A percentile compares a stretch with the other conserved stretches of the same genome.
Evolutionary conservation across 805 yeast species (phyloP).

Genomic region (Jamesozyma piceae): DNA sequence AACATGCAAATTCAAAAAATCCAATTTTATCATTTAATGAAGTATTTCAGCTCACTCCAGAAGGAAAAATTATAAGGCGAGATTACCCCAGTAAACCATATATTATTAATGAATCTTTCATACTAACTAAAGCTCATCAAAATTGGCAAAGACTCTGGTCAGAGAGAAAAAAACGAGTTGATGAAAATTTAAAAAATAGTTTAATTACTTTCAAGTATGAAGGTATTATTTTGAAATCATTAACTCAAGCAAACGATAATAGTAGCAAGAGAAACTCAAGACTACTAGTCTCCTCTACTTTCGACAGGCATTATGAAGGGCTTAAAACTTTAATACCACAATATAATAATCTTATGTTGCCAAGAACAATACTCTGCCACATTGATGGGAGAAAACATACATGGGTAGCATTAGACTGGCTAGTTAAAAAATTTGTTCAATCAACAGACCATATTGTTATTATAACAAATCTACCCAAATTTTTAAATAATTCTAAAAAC

Average conservation of each 20-base stretch:
- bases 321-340: slow-evolving; percentile 11
- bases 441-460: slow-evolving; percentile 56
- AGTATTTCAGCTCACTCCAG: slow-evolving; percentile 15
- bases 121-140: slow-evolving; percentile 16
- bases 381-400: slow-evolving; percentile 64
- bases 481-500: slow-evolving; percentile 1
- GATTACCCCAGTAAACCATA: slow-evolving; percentile 28
- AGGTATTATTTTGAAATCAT: neutral
- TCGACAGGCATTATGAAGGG: no score
- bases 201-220: neutral
- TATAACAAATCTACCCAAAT: slow-evolving; percentile 34
- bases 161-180: slow-evolving; percentile 7
- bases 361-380: slow-evolving; percentile 51
- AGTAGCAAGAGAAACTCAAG: slow-evolving; percentile 4
- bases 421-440: slow-evolving; percentile 37
- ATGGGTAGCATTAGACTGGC: slow-evolving; percentile 75
- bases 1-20: neutral
- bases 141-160: slow-evolving; percentile 18
- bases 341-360: slow-evolving; percentile 15
- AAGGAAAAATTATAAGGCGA: slow-evolving; percentile 23
- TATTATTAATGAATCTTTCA: slow-evolving; percentile 21
- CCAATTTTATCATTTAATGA: neutral
- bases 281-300: no score
- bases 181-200: slow-evolving; percentile 6
- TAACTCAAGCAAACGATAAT: slow-evolving; percentile 10